Evolutionary conservation across 768 basidiomycete genomes (phyloP).

Genomic region (Mycena capillaripes): DNA sequence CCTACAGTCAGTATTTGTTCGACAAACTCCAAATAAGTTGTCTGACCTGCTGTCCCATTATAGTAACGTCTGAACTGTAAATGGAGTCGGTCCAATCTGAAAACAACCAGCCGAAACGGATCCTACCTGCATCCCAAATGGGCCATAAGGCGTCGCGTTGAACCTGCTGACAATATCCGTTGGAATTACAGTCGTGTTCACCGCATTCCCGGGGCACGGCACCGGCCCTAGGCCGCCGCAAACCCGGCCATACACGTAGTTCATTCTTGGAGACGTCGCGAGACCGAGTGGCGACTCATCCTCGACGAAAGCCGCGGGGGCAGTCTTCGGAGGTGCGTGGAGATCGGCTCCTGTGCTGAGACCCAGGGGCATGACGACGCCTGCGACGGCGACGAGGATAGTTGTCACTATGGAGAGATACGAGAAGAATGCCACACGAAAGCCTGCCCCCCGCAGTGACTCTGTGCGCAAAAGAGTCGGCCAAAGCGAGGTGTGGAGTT

Average conservation of each 20-base stretch:
- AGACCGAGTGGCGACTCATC: conserved; percentile 39
- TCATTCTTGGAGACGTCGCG: conserved; percentile 35
- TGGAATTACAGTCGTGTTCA: conserved; percentile 35
- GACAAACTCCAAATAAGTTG: not conserved
- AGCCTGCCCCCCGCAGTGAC: conserved; percentile 3
- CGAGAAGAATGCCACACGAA: conserved; percentile 32
- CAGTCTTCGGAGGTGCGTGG: not conserved
- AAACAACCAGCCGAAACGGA: too few species aligned
- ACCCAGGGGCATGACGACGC: conserved; percentile 40
- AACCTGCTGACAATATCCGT: conserved; percentile 32
- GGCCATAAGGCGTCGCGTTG: conserved; percentile 38
- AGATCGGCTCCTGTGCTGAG: conserved; percentile 34
- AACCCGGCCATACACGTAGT: conserved; percentile 35
- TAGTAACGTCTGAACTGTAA: conserved; percentile 37
- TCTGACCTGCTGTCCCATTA: conserved; percentile 24
- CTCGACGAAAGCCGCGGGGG: conserved; percentile 28
- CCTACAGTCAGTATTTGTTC: not conserved
- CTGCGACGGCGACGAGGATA: conserved; percentile 36
- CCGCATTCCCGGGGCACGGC: conserved; percentile 38
- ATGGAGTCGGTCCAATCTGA: not conserved
- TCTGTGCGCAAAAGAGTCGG: conserved; percentile 36
- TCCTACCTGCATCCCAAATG: conserved; percentile 36
- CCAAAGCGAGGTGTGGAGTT: conserved; percentile 40
- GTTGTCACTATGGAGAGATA: conserved; percentile 30
- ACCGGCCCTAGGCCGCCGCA: conserved; percentile 32